Evolutionary conservation across 345 rosid genomes (phyloP).

Genomic region (Cardamine occulta): DNA sequence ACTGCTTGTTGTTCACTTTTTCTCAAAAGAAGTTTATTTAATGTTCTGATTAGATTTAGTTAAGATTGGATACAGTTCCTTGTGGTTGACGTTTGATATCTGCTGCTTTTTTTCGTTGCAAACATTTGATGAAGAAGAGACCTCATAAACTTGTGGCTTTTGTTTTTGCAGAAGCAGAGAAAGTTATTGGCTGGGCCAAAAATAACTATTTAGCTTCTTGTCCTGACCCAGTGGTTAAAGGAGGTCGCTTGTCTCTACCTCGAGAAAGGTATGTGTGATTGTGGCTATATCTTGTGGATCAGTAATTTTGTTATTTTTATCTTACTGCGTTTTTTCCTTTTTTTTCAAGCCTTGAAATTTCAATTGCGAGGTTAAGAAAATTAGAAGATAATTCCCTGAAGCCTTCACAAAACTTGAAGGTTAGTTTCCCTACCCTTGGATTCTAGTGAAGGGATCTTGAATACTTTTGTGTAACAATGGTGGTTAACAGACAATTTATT

Average conservation of each 20-base stretch:
- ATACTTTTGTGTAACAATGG: constrained; percentile 18
- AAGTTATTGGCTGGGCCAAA: constrained; percentile 93
- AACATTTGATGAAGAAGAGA: constrained; percentile 8
- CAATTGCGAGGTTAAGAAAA: constrained; percentile 75
- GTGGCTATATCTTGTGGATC: constrained; percentile 24
- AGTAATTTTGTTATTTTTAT: constrained; percentile 22
- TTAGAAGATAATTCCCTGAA: constrained; percentile 62
- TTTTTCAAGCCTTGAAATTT: constrained; percentile 75
- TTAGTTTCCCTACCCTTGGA: constrained; percentile 32
- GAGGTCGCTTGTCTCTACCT: constrained; percentile 72
- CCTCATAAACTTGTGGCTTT: constrained; percentile 35
- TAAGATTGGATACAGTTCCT: constrained; percentile 9
- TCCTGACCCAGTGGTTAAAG: constrained; percentile 63
- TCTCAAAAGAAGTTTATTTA: background rate
- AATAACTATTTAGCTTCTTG: constrained; percentile 81
- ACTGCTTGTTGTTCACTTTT: background rate
- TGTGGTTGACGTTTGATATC: constrained; percentile 4
- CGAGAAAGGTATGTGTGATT: constrained; percentile 63
- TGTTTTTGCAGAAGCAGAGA: constrained; percentile 76
- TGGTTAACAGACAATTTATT: constrained; percentile 35
- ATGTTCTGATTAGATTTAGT: background rate
- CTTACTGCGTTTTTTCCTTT: constrained; percentile 31
- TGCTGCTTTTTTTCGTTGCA: constrained; percentile 5
- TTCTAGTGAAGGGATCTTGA: constrained; percentile 19
- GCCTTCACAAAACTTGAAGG: constrained; percentile 82